Conservation (phyloP, 345 rosid species). For the Melastoma malabathricum region DNA sequence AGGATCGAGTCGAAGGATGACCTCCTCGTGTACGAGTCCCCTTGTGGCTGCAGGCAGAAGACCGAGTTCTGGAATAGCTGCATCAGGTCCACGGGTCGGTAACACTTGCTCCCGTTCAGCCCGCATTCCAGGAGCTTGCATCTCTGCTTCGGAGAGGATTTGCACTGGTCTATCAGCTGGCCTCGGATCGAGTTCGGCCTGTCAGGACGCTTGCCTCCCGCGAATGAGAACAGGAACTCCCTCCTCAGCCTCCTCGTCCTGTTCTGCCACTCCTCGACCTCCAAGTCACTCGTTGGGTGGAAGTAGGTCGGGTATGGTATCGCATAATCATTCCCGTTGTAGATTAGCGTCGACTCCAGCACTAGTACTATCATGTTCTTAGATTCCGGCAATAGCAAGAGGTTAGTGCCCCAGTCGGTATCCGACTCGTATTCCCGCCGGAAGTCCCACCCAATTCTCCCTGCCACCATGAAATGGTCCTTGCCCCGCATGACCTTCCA, state of each 20-base stretch:
- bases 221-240: constrained; percentile 47
- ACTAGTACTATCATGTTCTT: constrained; percentile 58
- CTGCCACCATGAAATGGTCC: constrained; percentile 83
- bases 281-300: constrained; percentile 49
- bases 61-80: constrained; percentile 40
- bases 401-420: constrained; percentile 63
- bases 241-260: constrained; percentile 35
- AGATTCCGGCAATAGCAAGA: constrained; percentile 53
- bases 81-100: constrained; percentile 36
- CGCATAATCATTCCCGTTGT: constrained; percentile 46
- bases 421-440: constrained; percentile 35
- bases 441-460: constrained; percentile 79
- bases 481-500: constrained; percentile 56
- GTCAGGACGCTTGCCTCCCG: constrained; percentile 47
- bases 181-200: constrained; percentile 32
- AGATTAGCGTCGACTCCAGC: constrained; percentile 74
- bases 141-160: constrained; percentile 32
- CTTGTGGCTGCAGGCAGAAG: constrained; percentile 72
- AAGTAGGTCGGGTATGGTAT: constrained; percentile 74
- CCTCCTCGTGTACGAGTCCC: constrained; percentile 72
- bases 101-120: constrained; percentile 22
- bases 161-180: constrained; percentile 52
- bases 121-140: constrained; percentile 47
- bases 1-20: constrained; percentile 73
- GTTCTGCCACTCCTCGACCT: constrained; percentile 50